Percentiles rank a stretch among this genome's conserved stretches.
Conservation (phyloP, 371 early-diverging fungal species). For the Mortierella sp. region DNA sequence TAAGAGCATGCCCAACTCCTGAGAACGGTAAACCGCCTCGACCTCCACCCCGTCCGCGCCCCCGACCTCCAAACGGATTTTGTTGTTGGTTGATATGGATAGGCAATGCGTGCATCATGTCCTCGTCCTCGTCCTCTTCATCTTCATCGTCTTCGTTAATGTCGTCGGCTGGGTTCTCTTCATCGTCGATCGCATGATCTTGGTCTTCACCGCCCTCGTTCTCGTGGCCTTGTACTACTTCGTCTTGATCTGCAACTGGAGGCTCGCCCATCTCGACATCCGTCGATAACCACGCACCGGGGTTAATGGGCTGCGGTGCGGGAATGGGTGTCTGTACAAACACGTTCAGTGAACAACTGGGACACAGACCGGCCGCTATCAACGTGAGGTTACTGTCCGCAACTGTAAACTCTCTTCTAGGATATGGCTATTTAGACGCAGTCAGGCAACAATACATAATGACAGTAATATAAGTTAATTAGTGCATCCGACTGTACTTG, state of each 20-base stretch:
- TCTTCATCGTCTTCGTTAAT: conserved; percentile 1
- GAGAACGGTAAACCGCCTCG: conserved; percentile 39
- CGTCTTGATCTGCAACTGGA: conserved; percentile 5
- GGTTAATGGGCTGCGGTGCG: conserved; percentile 37
- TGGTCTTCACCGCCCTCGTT: background rate
- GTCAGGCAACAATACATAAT: background rate
- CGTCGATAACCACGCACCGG: conserved; percentile 31
- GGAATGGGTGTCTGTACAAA: conserved; percentile 37
- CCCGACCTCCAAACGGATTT: conserved; percentile 14
- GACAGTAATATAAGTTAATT: background rate
- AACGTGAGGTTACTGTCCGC: conserved; percentile 27
- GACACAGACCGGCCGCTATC: conserved; percentile 26
- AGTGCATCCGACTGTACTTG: no score
- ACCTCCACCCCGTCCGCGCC: conserved; percentile 20
- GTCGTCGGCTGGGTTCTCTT: conserved; percentile 1
- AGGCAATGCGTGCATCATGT: conserved; percentile 44
- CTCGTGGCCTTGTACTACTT: conserved; percentile 1
- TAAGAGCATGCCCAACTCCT: conserved; percentile 43
- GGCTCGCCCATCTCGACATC: conserved; percentile 32
- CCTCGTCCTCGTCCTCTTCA: conserved; percentile 20
- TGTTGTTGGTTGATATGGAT: conserved; percentile 16
- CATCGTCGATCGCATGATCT: background rate
- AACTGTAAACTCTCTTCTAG: conserved; percentile 37
- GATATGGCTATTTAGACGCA: conserved; percentile 31
- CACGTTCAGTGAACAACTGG: conserved; percentile 52